Conservation (phyloP, 306 rosid genomes). For the Arachis stenosperma region DNA sequence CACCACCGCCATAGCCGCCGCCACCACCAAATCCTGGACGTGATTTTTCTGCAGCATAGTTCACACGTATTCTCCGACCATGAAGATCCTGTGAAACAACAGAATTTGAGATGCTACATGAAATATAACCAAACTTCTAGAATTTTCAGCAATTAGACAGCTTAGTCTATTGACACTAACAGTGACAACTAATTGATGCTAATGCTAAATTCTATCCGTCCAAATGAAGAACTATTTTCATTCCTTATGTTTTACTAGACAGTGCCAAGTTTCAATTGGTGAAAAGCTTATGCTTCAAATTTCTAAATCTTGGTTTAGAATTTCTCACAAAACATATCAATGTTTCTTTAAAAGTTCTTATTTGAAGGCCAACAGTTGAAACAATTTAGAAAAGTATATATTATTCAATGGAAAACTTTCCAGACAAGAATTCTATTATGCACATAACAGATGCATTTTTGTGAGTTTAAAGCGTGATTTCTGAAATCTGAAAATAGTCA, state of each 20-base stretch:
- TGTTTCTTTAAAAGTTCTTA: constrained; percentile 7
- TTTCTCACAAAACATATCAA: constrained; percentile 8
- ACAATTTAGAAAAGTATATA: background rate
- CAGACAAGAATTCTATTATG: background rate
- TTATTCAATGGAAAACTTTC: background rate
- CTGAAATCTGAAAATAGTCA: background rate
- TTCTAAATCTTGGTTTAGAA: no score
- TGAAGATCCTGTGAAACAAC: constrained; percentile 50
- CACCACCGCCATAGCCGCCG: background rate
- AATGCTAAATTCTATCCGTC: background rate
- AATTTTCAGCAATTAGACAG: constrained; percentile 1
- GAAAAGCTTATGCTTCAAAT: no score
- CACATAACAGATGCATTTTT: background rate
- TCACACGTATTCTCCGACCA: constrained; percentile 52
- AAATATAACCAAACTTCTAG: constrained; percentile 10
- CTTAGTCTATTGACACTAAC: constrained; percentile 7
- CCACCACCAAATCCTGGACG: constrained; percentile 57
- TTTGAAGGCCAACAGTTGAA: background rate
- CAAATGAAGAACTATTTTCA: background rate
- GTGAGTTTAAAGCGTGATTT: background rate
- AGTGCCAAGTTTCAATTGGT: no score
- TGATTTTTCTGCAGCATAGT: constrained; percentile 51
- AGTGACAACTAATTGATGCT: background rate
- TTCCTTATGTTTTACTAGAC: background rate
- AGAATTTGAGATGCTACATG: constrained; percentile 32